Percentiles rank a stretch among this genome's conserved stretches.
phyloP scores from a whole-genome alignment of 345 rosid species.

The Tarenaya hassleriana region DNA sequence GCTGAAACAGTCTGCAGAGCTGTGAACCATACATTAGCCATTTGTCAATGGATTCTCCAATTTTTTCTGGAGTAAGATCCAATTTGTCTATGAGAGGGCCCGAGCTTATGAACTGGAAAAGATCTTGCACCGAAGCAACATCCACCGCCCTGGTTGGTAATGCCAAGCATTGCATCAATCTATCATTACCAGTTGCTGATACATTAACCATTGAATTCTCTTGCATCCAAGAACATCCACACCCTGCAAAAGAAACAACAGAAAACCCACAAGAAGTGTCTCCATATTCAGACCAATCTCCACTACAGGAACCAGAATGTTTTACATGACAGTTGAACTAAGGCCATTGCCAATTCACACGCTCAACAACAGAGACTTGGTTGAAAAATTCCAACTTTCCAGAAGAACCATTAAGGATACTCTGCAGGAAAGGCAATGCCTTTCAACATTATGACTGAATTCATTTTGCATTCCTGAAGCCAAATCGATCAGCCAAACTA shows the following conservation, averaged over 20 bases:
- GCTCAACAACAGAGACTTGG: too few species aligned
- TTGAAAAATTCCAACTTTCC: too few species aligned
- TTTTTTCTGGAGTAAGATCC: slow-evolving; percentile 50
- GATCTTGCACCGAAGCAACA: slow-evolving; percentile 68
- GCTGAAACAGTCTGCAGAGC: slow-evolving; percentile 59
- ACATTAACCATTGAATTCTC: slow-evolving; percentile 33
- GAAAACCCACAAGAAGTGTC: slow-evolving; percentile 1
- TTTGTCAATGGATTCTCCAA: slow-evolving; percentile 66
- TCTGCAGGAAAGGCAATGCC: neutral
- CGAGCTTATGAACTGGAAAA: slow-evolving; percentile 67
- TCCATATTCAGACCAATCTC: slow-evolving; percentile 4
- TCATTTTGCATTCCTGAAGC: neutral
- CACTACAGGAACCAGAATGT: slow-evolving; percentile 8
- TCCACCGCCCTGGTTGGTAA: slow-evolving; percentile 49
- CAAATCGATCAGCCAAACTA: neutral
- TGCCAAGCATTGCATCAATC: slow-evolving; percentile 26
- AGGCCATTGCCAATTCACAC: neutral
- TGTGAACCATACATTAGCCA: slow-evolving; percentile 66
- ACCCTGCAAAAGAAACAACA: too few species aligned
- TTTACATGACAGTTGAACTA: neutral
- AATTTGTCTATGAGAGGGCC: slow-evolving; percentile 73
- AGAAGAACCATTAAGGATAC: neutral
- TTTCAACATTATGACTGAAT: slow-evolving; percentile 1
- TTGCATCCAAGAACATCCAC: slow-evolving; percentile 52
- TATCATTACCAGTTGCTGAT: slow-evolving; percentile 8